Conservation (phyloP, 768 basidiomycete genomes). For the Hydnomerulius pinastri region DNA sequence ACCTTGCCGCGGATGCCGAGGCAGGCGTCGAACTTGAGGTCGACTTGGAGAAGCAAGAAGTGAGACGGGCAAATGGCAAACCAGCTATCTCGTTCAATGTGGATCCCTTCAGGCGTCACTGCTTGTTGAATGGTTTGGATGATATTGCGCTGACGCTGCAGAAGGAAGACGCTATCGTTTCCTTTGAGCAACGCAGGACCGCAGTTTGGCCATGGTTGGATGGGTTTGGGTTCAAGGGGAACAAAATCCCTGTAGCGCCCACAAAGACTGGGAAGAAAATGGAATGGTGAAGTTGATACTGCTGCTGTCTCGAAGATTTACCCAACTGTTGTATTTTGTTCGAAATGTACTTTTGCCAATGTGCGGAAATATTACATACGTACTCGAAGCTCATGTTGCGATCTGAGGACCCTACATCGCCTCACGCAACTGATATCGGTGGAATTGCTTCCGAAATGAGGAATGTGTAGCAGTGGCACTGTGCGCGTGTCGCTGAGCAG, state of each 20-base stretch:
- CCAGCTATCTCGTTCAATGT: constrained; percentile 73
- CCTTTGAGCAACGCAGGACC: constrained; percentile 79
- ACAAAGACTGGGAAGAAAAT: constrained; percentile 49
- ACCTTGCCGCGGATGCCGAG: constrained; percentile 76
- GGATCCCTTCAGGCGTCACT: constrained; percentile 91
- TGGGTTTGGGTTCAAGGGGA: constrained; percentile 87
- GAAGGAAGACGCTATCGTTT: constrained; percentile 66
- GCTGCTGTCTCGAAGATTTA: neutral
- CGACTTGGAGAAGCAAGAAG: constrained; percentile 80
- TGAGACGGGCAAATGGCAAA: constrained; percentile 75
- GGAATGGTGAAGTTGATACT: constrained; percentile 61
- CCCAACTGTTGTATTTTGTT: neutral
- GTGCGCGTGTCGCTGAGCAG: neutral
- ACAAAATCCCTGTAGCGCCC: constrained; percentile 62
- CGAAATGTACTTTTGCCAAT: neutral
- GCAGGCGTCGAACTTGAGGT: constrained; percentile 77
- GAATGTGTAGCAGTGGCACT: neutral
- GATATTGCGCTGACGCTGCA: constrained; percentile 95
- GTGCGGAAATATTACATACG: neutral
- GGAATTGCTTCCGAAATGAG: constrained; percentile 4
- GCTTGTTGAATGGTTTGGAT: constrained; percentile 93
- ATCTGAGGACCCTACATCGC: no score
- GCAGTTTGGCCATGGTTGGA: constrained; percentile 94
- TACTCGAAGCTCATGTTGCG: no score
- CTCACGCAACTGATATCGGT: no score